These are phyloP conservation scores for Cladorrhinum sp. DNA, from an alignment of 2,329 filamentous ascomycete genomes.

Conservation along the genomic window DNA sequence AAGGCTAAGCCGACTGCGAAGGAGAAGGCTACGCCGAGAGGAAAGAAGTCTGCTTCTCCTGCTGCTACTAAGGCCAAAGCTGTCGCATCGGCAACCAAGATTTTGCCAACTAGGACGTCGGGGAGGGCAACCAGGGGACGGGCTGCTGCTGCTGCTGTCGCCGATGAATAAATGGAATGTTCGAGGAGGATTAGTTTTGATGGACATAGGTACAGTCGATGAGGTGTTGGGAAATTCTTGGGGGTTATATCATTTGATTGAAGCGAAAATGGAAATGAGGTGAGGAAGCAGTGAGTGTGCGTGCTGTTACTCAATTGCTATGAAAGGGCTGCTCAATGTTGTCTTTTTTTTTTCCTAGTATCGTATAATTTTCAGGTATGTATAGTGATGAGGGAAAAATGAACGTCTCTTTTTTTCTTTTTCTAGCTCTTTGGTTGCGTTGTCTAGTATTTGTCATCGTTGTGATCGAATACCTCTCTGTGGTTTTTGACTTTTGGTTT, in stretches of 20 bases:
- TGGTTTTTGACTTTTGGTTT: too few relatives aligned
- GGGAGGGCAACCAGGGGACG: conserved; percentile 17
- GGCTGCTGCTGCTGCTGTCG: conserved; percentile 1
- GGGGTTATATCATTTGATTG: too few relatives aligned
- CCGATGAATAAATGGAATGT: too few relatives aligned
- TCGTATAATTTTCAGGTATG: background rate
- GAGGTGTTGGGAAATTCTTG: background rate
- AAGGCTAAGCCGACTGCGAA: background rate
- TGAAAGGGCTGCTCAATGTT: background rate
- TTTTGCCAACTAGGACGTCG: conserved; percentile 1
- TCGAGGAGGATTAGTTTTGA: background rate
- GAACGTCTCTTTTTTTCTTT: too few relatives aligned
- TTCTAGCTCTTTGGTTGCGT: too few relatives aligned
- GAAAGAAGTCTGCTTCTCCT: background rate
- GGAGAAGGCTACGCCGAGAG: background rate
- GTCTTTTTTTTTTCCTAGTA: background rate
- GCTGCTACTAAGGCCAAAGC: conserved; percentile 14
- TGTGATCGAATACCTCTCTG: too few relatives aligned
- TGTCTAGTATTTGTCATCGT: too few relatives aligned
- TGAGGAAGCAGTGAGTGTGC: too few relatives aligned
- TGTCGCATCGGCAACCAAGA: conserved; percentile 4
- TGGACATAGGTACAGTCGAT: background rate
- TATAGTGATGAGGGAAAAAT: background rate
- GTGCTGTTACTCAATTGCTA: background rate
- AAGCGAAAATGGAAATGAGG: too few relatives aligned